Evolutionary conservation across 1,139 yeast species (phyloP).

Genomic region (Geotrichum fermentans): DNA sequence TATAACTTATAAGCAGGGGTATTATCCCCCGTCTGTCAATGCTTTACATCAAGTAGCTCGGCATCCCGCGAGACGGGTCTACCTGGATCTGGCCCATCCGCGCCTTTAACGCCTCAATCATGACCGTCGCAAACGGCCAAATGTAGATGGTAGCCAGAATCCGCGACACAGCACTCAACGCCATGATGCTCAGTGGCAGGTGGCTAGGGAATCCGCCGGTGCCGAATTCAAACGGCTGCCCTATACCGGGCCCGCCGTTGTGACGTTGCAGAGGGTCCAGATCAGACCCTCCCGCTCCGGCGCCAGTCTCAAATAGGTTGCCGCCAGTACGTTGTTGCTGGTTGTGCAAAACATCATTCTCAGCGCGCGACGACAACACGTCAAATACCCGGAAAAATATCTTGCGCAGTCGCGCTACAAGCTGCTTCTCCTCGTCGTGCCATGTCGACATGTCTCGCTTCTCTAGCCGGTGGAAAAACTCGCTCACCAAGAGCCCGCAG

Average conservation of each 20-base stretch:
- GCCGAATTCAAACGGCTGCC: too few relatives aligned
- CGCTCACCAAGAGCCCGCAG: constrained; percentile 38
- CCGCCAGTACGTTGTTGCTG: constrained; percentile 18
- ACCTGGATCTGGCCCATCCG: constrained; percentile 6
- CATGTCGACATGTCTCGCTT: constrained; percentile 23
- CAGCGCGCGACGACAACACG: constrained; percentile 20
- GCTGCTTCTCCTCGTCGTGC: constrained; percentile 31
- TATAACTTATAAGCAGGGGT: too few relatives aligned
- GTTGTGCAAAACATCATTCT: constrained; percentile 18
- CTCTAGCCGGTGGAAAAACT: constrained; percentile 35
- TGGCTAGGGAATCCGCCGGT: background rate
- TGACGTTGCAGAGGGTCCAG: too few relatives aligned
- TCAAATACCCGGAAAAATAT: constrained; percentile 32
- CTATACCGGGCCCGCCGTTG: too few relatives aligned
- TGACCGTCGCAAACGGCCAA: constrained; percentile 11
- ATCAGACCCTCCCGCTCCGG: background rate
- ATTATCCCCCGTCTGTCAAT: too few relatives aligned
- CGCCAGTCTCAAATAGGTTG: background rate
- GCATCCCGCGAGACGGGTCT: too few relatives aligned
- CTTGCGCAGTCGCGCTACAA: constrained; percentile 32
- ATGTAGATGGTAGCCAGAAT: constrained; percentile 8
- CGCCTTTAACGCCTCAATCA: constrained; percentile 5
- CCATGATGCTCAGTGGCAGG: constrained; percentile 7
- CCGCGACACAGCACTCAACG: constrained; percentile 8
- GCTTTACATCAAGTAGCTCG: too few relatives aligned